These are phyloP conservation scores for Citrus australasica DNA, from an alignment of 345 rosid species.

Conservation along the genomic window DNA sequence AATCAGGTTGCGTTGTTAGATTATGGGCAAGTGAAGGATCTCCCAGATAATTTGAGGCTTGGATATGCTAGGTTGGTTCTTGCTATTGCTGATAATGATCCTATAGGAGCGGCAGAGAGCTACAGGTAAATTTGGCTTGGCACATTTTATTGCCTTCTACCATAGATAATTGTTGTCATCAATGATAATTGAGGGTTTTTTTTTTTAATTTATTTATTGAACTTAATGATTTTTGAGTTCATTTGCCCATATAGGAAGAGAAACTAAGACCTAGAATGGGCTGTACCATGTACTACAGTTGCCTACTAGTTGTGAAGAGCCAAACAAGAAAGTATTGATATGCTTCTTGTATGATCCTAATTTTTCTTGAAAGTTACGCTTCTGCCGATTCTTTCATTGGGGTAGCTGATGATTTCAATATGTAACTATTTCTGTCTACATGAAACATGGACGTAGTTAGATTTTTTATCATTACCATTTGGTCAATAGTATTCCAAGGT, in stretches of 20 bases:
- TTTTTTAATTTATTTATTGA: too few relatives aligned
- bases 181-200: neutral
- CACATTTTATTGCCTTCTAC: neutral
- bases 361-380: neutral
- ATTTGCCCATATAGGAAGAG: conserved; percentile 1
- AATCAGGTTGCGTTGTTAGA: conserved; percentile 85
- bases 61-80: conserved; percentile 85
- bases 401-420: neutral
- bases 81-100: conserved; percentile 79
- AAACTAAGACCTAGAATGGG: neutral
- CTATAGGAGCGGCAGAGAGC: conserved; percentile 59
- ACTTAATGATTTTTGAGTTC: neutral
- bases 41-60: conserved; percentile 73
- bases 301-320: neutral
- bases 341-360: neutral
- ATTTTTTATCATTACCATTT: neutral
- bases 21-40: conserved; percentile 98
- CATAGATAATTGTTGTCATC: neutral
- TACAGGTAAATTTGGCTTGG: conserved; percentile 45
- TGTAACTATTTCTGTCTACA: neutral
- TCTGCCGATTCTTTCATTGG: neutral
- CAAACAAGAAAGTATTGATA: neutral
- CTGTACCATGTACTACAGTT: neutral
- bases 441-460: neutral
- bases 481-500: neutral